Evolutionary conservation across 768 basidiomycete species (phyloP).

Genomic region (Xanthoconium stramineum): DNA sequence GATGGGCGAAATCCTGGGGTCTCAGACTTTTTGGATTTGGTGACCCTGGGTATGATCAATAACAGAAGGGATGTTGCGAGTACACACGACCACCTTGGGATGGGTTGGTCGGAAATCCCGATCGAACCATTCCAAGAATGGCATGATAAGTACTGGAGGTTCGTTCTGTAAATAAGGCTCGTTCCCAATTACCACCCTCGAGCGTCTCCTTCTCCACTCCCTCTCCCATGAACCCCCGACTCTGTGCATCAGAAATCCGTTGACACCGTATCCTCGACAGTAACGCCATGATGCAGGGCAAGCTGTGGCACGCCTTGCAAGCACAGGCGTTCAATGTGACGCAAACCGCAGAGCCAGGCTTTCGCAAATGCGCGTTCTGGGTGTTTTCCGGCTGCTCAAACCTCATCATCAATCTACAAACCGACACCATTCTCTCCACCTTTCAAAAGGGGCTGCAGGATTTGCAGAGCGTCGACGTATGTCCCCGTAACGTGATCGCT

Average conservation of each 20-base stretch:
- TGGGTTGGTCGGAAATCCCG: too few relatives aligned
- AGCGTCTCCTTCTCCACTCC: constrained; percentile 66
- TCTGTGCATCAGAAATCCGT: constrained; percentile 66
- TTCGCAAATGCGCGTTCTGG: constrained; percentile 63
- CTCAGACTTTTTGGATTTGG: too few relatives aligned
- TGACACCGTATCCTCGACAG: constrained; percentile 72
- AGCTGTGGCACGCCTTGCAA: constrained; percentile 82
- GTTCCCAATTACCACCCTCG: too few relatives aligned
- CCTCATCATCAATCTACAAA: constrained; percentile 67
- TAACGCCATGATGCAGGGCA: constrained; percentile 67
- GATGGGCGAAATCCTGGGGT: constrained; percentile 5
- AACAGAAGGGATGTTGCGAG: too few relatives aligned
- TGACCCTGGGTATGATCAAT: too few relatives aligned
- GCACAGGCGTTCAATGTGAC: constrained; percentile 68
- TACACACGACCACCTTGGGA: too few relatives aligned
- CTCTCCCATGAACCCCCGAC: too few relatives aligned
- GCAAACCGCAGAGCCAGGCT: constrained; percentile 25
- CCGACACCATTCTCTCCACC: constrained; percentile 62
- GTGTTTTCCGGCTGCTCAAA: constrained; percentile 75
- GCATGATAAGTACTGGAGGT: too few relatives aligned
- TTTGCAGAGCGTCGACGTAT: constrained; percentile 57
- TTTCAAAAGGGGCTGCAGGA: constrained; percentile 71
- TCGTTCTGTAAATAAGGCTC: too few relatives aligned
- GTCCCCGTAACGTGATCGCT: constrained; percentile 21
- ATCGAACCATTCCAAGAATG: too few relatives aligned